Evolutionary conservation across 768 basidiomycete genomes (phyloP), one percentile per base, ranked within the genome.

Genomic region (Naganishia kalamii): DNA sequence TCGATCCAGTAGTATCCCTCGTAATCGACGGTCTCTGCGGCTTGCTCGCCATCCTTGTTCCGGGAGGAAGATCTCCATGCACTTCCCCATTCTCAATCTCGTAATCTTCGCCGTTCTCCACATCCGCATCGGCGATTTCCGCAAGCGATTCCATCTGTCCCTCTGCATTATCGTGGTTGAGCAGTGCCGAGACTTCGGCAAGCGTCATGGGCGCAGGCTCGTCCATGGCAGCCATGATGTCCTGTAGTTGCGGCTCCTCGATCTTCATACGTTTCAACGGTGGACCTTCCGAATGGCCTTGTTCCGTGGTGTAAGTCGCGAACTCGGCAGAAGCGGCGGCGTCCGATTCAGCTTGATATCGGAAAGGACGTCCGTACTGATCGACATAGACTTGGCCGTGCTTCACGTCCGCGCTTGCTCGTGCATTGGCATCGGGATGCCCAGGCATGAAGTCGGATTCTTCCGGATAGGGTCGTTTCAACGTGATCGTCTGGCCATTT

Each of bases 351-450:
- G 52, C 15, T 19, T 50, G 48, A 37, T 49, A 48, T 25, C 68
- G 64, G 44, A 70, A 71, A 4, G 75, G 74, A 33, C 72, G 69
- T 23, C 75, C 75, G 43, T 70, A 77, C 43, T 74, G 74, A 67
- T 77, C 75, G 47, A 77, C 66, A 47, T 77, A 77, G 41, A 74
- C 65, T 12, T 70, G 66, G 6, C 69, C 60, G 43, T 30, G 30
- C n/a, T 48, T 40, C 29, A 21, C 15, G 60, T 68, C 11, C 66
- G 68, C 4, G 37, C 54, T 57, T 4, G 19, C 54, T 7, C 37
- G 27, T n/a, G 35, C 3, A 2, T 17, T 32, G 2, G 30, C 51
- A 10, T 33, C 37, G 21, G 37, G 54, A n/a, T 57, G 54, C 12
- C 32, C 54, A 25, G 54, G 35, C n/a, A 37, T 19, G 21, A 40